Conservation (phyloP, 176 grass and related monocot species). For the Aegilops umbellulata region DNA sequence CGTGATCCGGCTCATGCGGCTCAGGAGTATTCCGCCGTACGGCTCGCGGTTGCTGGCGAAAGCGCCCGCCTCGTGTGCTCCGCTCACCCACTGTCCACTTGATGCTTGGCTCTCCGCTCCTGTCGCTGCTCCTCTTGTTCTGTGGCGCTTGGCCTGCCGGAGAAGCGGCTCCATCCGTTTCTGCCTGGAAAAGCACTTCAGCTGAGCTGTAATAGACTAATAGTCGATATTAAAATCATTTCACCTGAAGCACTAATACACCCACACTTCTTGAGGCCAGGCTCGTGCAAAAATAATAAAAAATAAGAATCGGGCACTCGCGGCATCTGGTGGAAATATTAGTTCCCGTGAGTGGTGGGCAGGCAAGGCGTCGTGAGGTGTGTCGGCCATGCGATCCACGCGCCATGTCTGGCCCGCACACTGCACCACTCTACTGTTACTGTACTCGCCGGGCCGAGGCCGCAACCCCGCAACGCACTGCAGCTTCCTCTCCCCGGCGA, state of each 20-base stretch:
- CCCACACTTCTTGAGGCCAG: too few relatives aligned
- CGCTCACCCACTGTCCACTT: background rate
- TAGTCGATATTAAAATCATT: background rate
- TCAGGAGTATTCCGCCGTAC: background rate
- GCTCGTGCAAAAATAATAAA: too few relatives aligned
- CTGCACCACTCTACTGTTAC: background rate
- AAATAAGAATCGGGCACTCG: too few relatives aligned
- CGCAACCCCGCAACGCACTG: background rate
- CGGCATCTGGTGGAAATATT: background rate
- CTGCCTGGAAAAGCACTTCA: background rate
- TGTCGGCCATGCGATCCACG: constrained; percentile 19
- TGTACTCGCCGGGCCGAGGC: background rate
- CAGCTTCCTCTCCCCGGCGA: background rate
- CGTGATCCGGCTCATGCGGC: background rate
- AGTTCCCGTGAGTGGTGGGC: background rate
- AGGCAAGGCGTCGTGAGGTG: background rate
- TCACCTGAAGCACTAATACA: too few relatives aligned
- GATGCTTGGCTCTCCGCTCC: background rate
- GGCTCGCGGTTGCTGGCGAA: background rate
- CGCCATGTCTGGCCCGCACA: background rate
- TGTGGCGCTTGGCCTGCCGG: background rate
- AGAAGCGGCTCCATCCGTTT: background rate
- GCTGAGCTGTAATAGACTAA: background rate
- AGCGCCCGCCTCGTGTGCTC: background rate
- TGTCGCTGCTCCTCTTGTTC: background rate